phyloP scores from a whole-genome alignment of 257 asterid genomes.

The Solanum ahanhuiri region DNA sequence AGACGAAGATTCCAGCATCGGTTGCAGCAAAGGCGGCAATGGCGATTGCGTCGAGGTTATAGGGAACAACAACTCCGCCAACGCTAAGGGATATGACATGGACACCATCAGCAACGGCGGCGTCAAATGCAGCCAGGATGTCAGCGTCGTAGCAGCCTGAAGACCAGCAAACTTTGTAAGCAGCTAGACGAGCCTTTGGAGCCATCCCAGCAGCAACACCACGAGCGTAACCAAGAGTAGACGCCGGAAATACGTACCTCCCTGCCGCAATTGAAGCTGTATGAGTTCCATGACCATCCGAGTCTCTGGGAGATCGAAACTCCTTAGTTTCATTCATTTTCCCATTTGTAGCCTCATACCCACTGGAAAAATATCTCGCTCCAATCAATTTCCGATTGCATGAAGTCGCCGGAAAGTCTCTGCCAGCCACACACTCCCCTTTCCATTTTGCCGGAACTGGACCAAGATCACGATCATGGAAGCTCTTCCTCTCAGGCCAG shows the following conservation, averaged over 20 bases:
- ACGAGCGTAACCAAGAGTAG: slow-evolving; percentile 72
- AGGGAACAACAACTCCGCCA: slow-evolving; percentile 82
- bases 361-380: slow-evolving; percentile 51
- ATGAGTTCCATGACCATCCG: slow-evolving; percentile 94
- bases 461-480: slow-evolving; percentile 49
- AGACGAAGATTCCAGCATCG: slow-evolving; percentile 66
- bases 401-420: slow-evolving; percentile 33
- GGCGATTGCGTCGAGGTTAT: slow-evolving; percentile 73
- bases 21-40: slow-evolving; percentile 66
- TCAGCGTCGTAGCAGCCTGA: slow-evolving; percentile 89
- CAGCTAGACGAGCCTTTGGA: slow-evolving; percentile 85
- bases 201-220: slow-evolving; percentile 97
- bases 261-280: slow-evolving; percentile 98
- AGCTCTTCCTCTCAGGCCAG: slow-evolving; percentile 92
- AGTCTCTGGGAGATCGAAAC: slow-evolving; percentile 65
- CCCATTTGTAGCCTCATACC: slow-evolving; percentile 70
- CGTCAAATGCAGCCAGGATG: slow-evolving; percentile 78
- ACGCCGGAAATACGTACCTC: slow-evolving; percentile 73
- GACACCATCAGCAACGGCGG: slow-evolving; percentile 84
- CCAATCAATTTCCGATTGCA: slow-evolving; percentile 85
- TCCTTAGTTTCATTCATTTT: slow-evolving; percentile 65
- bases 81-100: slow-evolving; percentile 78
- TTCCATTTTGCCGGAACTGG: slow-evolving; percentile 71
- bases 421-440: slow-evolving; percentile 51
- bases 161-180: slow-evolving; percentile 77